Base-by-base conservation (phyloP, 495 filamentous ascomycete genomes). In the Trichodelitschia bisporula region DNA sequence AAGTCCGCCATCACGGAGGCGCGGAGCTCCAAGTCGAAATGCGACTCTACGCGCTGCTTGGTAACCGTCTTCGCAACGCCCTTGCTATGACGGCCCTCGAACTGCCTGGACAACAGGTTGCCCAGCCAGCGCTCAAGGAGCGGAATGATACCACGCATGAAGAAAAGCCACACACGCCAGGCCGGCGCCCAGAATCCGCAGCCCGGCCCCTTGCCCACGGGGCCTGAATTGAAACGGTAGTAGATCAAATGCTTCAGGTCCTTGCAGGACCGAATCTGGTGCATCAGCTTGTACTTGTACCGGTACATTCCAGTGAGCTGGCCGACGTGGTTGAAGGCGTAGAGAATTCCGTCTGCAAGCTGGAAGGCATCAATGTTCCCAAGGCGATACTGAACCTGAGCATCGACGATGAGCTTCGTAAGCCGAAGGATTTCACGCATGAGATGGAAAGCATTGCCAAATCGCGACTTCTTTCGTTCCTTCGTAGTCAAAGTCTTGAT, bases 241-340 rank as follows among this genome's bases (percentile, higher is more conserved):
- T 99, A 99, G 38, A 99, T 93, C 30, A 99, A 49, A 66, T 99
- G 89, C 65, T 99, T 99, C 44, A 99, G 54, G 54, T 99, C 89
- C 48, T 99, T 99, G 58, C 89, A 99, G 2, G 89, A 86, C 28
- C 89, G 80, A 43, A 99, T 95, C 53, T 99, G 89, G 50, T 99
- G 89, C 89, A 99, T 99, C 20, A 99, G 64, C 59, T 99, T 99
- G 58, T 99, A 99, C 62, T 99, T 99, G 66, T 99, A 99, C 17
- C 89, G 77, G 55, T 99, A 99, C 89, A 99, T 99, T 43, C 89
- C 89, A 16, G 89, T 99, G 31, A 99, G 58, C 54, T 99, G 89
- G 30, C 89, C 89, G 34, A 99, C 89, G 42, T 99, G 89, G 55
- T 99, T 99, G 61, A 99, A 95, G 18, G 89, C 89, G 45, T 95